These are phyloP conservation scores for Boechera retrofracta DNA, from an alignment of 345 rosid genomes.

Conservation along the genomic window DNA sequence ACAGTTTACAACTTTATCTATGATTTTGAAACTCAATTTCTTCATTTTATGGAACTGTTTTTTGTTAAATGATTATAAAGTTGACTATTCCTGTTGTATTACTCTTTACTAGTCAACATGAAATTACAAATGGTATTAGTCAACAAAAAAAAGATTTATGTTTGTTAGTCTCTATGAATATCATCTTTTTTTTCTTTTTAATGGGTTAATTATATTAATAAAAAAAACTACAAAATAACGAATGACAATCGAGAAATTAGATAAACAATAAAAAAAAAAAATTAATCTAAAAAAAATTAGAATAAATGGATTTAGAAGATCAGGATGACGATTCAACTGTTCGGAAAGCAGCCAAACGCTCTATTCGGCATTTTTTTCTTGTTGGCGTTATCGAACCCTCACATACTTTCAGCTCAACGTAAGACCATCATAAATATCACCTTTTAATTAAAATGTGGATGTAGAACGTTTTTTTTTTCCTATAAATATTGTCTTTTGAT, in stretches of 20 bases:
- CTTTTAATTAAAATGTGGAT: background rate
- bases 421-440: too few relatives aligned
- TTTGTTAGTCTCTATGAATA: background rate
- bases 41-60: background rate
- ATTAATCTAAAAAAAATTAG: too few relatives aligned
- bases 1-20: background rate
- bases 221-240: too few relatives aligned
- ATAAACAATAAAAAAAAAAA: too few relatives aligned
- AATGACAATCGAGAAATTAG: too few relatives aligned
- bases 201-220: too few relatives aligned
- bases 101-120: background rate
- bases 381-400: too few relatives aligned
- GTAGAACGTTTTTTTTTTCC: constrained; percentile 8
- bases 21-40: background rate
- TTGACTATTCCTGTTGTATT: background rate
- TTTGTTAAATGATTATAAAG: background rate
- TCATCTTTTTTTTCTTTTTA: background rate
- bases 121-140: background rate
- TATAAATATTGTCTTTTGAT: background rate
- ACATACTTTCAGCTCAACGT: too few relatives aligned
- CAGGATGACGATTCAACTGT: too few relatives aligned
- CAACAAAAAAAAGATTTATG: background rate
- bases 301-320: too few relatives aligned
- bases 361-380: too few relatives aligned
- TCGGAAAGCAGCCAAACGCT: too few relatives aligned